Percentiles rank a stretch among this genome's conserved stretches.
phyloP scores from a whole-genome alignment of 2,329 filamentous ascomycete species.

The Botryotinia convoluta region DNA sequence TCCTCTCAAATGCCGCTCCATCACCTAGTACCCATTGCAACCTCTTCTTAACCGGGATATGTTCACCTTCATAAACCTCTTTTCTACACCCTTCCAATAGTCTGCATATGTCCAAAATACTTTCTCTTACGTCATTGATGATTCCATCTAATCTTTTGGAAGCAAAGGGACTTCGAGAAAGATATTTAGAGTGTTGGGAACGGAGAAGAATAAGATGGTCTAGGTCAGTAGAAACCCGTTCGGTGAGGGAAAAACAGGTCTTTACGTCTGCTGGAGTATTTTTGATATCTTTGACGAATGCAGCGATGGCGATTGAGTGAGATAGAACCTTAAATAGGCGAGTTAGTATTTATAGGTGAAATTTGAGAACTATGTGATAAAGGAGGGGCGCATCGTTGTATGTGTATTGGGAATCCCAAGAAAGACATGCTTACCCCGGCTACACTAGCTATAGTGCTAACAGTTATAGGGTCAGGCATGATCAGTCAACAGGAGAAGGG shows the following conservation, averaged over 20 bases:
- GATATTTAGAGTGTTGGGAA: not conserved
- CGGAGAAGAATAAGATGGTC: constrained; percentile 7
- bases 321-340: not conserved
- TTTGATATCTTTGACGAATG: constrained; percentile 10
- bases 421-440: not conserved
- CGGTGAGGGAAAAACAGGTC: constrained; percentile 5
- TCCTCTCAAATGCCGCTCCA: constrained; percentile 7
- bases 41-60: constrained; percentile 1
- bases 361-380: not conserved
- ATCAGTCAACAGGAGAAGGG: not conserved
- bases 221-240: not conserved
- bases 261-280: constrained; percentile 14
- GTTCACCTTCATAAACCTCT: not conserved
- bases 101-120: not conserved
- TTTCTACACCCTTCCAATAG: constrained; percentile 5
- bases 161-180: not conserved
- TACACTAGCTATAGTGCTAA: not conserved
- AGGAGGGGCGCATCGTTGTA: not conserved
- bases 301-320: not conserved
- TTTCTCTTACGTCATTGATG: not conserved
- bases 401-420: not conserved
- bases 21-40: constrained; percentile 18
- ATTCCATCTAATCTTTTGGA: not conserved
- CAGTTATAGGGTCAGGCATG: not conserved
- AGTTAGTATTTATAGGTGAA: not conserved